Evolutionary conservation across 495 filamentous ascomycete genomes (phyloP).

Genomic region (Talaromyces borbonicus): DNA sequence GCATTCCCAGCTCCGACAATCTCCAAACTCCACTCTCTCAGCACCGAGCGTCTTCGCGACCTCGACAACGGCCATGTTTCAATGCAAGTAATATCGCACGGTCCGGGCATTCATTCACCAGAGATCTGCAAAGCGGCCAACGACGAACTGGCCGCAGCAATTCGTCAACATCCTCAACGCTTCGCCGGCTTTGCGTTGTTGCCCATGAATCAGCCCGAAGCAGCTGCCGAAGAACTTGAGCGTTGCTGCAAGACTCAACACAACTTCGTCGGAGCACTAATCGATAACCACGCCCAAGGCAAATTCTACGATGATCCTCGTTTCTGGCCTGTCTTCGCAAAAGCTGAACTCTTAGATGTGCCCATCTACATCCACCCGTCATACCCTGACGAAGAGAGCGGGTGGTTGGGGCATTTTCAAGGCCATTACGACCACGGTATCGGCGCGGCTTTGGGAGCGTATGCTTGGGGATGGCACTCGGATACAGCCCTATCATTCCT

Average conservation of each 20-base stretch:
- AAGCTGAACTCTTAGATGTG: conserved; percentile 41
- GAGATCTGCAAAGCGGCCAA: conserved; percentile 34
- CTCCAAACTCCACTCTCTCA: conserved; percentile 29
- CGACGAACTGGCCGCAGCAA: conserved; percentile 40
- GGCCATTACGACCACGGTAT: conserved; percentile 25
- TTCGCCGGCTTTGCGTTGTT: conserved; percentile 47
- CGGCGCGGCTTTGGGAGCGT: conserved; percentile 23
- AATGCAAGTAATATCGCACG: conserved; percentile 48
- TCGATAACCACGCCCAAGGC: conserved; percentile 43
- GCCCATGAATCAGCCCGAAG: conserved; percentile 35
- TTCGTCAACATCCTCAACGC: conserved; percentile 32
- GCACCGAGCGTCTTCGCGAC: conserved; percentile 33
- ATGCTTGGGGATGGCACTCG: conserved; percentile 34
- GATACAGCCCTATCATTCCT: conserved; percentile 38
- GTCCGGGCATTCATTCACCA: conserved; percentile 23
- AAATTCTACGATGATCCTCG: conserved; percentile 35
- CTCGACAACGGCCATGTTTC: conserved; percentile 42
- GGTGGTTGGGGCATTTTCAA: conserved; percentile 20
- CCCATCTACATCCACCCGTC: conserved; percentile 51
- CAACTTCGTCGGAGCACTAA: conserved; percentile 46
- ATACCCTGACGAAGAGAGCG: conserved; percentile 21
- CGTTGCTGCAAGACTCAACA: conserved; percentile 34
- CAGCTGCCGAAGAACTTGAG: conserved; percentile 38
- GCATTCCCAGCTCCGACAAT: conserved; percentile 15
- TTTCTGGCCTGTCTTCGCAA: conserved; percentile 37